Base-by-base conservation (phyloP, 208 protist species). In the Leishmania major region DNA sequence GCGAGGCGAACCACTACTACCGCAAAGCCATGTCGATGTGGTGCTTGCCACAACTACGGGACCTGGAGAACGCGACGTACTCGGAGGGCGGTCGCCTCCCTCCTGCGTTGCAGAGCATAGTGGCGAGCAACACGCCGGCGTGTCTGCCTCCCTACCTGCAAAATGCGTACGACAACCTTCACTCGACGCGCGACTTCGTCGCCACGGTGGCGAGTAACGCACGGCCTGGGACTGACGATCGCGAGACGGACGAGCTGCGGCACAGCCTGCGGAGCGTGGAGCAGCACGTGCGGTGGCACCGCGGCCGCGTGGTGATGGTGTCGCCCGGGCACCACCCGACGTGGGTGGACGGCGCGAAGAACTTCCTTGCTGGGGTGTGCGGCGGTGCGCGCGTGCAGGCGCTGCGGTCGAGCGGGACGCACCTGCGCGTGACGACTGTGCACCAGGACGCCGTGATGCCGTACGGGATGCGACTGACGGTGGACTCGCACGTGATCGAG, bases 191-290 rank as follows among this genome's bases (percentile, higher is more conserved):
- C 25, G 60, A 66, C 60, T 28, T 66, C 8, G 60, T 66, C n/a
- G n/a, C 60, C 7, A 37, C 3, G 60, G n/a, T 35, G 60, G 10
- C 1, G 60, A 11, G 60, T n/a, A 10, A 66, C n/a, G n/a, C 60
- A 37, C 60, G 60, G 3, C 60, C 60, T n/a, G 11, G 60, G 0
- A 37, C n/a, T n/a, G 25, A 1, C 57, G 57, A 66, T 35, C 60
- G 60, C 31, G 98, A 99, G 84, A 97, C 97, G 70, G 91, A 98
- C 67, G 98, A 99, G 81, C 88, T 99, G 77, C 91, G 88, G 35
- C 99, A 98, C 86, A 99, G 96, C 53, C 77, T 99, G 40, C 91
- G 98, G 28, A 99, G 96, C 37, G 73, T 99, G 53, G 98, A 99
- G 88, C 85, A 90, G 80, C 93, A 95, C 89, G 94, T 98, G 40